Base-by-base conservation (phyloP, 1,139 yeast species). In the Blastobotrys apis region DNA sequence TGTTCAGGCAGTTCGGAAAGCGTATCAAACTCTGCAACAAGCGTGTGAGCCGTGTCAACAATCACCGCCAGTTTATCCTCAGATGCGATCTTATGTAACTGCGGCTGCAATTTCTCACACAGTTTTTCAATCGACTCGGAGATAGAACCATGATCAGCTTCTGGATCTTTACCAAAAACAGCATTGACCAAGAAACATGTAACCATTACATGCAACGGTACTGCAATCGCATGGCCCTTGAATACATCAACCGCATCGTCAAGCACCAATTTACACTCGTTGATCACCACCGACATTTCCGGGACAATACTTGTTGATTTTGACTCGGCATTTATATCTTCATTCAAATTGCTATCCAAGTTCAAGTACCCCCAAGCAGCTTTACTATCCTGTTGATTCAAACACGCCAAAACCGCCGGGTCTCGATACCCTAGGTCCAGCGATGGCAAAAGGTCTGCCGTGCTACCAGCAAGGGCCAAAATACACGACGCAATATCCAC, bases 401-500 rank as follows among this genome's bases (percentile, higher is more conserved):
- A 5, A 5, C 22, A 9, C 8, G 39, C 30, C 12, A 22, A 21
- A 21, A 35, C 3, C 19, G 15, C 30, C 8, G 17, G 5, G 5
- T n/a, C 26, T 6, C 16, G 6, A 5, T 10, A 8, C 16, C 37
- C 26, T 22, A n/a, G 29, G 27, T 23, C 12, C 27, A 23, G 10
- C 27, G 27, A 23, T 23, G 8, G 27, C 12, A 23, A 12, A 8
- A 12, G 12, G 10, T 8, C 27, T 23, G 27, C 12, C 12, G 10
- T 12, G 5, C 12, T 25, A 12, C 27, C 8, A 9, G 27, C 27
- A 25, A 25, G 12, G 27, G 10, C 8, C 29, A 25, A n/a, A 30
- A 39, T 23, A n/a, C 30, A 32, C 6, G 23, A 23, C 8, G 42
- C 42, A 23, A 39, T 5, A n/a, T 13, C 30, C 2, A 25, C 15